These are phyloP conservation scores for Ustilago trichophora DNA, from an alignment of 1,284 basidiomycete genomes.

Conservation along the genomic window DNA sequence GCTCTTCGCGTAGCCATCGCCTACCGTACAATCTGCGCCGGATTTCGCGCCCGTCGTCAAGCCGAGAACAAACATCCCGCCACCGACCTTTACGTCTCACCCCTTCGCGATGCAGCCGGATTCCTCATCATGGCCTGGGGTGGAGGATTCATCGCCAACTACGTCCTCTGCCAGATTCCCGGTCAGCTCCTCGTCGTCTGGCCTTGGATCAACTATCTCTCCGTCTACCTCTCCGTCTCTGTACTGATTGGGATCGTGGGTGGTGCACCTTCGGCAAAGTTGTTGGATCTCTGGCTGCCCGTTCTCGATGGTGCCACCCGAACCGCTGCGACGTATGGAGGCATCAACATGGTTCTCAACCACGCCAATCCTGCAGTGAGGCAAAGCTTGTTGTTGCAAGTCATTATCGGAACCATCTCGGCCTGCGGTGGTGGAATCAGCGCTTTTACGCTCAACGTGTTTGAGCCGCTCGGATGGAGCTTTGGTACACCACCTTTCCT, in stretches of 20 bases:
- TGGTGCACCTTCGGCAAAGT: conserved; percentile 23
- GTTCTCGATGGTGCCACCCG: conserved; percentile 54
- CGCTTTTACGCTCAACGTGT: conserved; percentile 54
- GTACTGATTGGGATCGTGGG: conserved; percentile 7
- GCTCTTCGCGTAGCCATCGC: conserved; percentile 52
- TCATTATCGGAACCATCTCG: conserved; percentile 50
- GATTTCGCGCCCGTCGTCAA: conserved; percentile 16
- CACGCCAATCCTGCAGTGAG: conserved; percentile 37
- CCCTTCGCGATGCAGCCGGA: conserved; percentile 41
- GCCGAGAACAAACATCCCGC: conserved; percentile 16
- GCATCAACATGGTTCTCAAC: conserved; percentile 40
- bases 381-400: conserved; percentile 35
- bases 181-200: conserved; percentile 43
- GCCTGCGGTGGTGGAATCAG: conserved; percentile 56
- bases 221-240: conserved; percentile 31
- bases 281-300: conserved; percentile 48
- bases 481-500: conserved; percentile 50
- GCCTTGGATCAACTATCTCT: conserved; percentile 55
- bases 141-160: conserved; percentile 51
- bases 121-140: conserved; percentile 63
- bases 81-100: conserved; percentile 22
- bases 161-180: conserved; percentile 46
- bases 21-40: conserved; percentile 41
- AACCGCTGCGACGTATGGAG: conserved; percentile 45
- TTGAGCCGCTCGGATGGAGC: conserved; percentile 52